Conservation (phyloP, 257 asterid genomes). For the Oldenlandia corymbosa region DNA sequence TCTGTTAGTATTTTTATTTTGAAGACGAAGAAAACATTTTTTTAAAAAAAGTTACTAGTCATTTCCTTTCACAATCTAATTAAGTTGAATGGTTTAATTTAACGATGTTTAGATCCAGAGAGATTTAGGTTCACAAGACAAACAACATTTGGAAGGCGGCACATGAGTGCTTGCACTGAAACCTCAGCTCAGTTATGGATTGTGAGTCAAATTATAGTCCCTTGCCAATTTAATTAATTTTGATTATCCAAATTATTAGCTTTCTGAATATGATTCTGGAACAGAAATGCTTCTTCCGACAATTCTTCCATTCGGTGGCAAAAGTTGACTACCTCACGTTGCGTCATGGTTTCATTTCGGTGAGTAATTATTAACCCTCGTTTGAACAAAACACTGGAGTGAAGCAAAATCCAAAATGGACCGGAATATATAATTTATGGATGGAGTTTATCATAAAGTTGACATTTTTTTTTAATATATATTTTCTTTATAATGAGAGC, state of each 20-base stretch:
- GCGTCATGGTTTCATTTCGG: constrained; percentile 79
- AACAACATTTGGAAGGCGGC: constrained; percentile 69
- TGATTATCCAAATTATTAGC: not conserved
- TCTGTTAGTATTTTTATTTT: too few relatives aligned
- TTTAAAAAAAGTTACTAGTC: too few relatives aligned
- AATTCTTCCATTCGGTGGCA: constrained; percentile 66
- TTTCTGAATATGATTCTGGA: not conserved
- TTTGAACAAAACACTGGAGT: too few relatives aligned
- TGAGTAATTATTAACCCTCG: constrained; percentile 15
- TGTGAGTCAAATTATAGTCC: constrained; percentile 32
- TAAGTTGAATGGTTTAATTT: not conserved
- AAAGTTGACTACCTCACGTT: constrained; percentile 69
- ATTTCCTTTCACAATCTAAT: too few relatives aligned
- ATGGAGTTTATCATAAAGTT: too few relatives aligned
- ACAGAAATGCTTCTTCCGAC: constrained; percentile 71
- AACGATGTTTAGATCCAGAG: constrained; percentile 43
- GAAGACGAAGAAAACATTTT: too few relatives aligned
- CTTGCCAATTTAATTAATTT: not conserved
- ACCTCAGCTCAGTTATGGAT: constrained; percentile 39
- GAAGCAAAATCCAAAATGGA: too few relatives aligned
- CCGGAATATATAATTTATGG: too few relatives aligned
- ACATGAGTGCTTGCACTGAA: constrained; percentile 30
- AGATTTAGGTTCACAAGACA: constrained; percentile 63
- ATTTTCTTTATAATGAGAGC: not conserved
- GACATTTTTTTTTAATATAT: too few relatives aligned